phyloP scores from a whole-genome alignment of 192 early-diverging fungal genomes.

The Lunasporangiospora selenospora region DNA sequence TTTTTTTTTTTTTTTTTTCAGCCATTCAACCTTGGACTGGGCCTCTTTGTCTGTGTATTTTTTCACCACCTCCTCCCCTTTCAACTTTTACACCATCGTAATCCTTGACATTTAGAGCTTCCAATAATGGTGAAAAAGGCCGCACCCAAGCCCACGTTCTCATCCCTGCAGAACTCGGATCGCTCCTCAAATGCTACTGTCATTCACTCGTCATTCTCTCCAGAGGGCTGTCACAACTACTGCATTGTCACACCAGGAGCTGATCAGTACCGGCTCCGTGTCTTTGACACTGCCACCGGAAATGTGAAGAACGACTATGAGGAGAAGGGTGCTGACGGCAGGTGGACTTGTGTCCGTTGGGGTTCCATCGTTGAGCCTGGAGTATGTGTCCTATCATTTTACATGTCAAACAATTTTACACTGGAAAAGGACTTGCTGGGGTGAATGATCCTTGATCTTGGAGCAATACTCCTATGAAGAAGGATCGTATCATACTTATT shows the following conservation, averaged over 20 bases:
- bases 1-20: neutral
- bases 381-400: constrained; percentile 16
- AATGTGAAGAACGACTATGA: constrained; percentile 60
- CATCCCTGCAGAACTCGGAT: constrained; percentile 47
- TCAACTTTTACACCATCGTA: neutral
- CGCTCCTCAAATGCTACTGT: constrained; percentile 40
- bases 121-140: constrained; percentile 38
- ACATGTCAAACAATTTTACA: too few relatives aligned
- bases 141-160: constrained; percentile 44
- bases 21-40: too few relatives aligned
- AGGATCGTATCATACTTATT: too few relatives aligned
- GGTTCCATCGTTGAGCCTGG: constrained; percentile 47
- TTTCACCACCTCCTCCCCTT: neutral
- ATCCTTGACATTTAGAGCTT: neutral
- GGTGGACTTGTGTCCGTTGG: constrained; percentile 61
- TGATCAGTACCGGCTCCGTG: constrained; percentile 60
- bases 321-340: constrained; percentile 55
- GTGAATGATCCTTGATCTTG: too few relatives aligned
- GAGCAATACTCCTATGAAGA: too few relatives aligned
- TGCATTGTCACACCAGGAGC: constrained; percentile 61
- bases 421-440: too few relatives aligned
- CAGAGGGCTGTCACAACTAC: constrained; percentile 49
- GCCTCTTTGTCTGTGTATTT: too few relatives aligned
- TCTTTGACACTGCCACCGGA: constrained; percentile 59
- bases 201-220: constrained; percentile 49